Percentiles rank a stretch among this genome's conserved stretches.
Conservation (phyloP, 176 grass and related monocot species). For the Carex kokanica region DNA sequence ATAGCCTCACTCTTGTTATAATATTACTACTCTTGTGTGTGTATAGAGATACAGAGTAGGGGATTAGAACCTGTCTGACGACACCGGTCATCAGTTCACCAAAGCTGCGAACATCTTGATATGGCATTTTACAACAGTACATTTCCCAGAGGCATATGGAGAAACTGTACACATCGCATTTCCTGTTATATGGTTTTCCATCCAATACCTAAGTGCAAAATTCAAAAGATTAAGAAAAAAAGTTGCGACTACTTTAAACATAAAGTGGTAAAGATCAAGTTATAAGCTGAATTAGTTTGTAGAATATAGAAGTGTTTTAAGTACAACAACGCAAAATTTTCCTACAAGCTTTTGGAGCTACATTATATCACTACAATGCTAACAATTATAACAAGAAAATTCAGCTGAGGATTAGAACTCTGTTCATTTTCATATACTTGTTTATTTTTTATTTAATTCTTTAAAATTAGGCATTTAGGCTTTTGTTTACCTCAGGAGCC, state of each 20-base stretch:
- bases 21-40: neutral
- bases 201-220: slow-evolving; percentile 45
- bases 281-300: neutral
- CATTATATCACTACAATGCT: neutral
- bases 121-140: slow-evolving; percentile 90
- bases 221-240: neutral
- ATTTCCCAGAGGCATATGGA: slow-evolving; percentile 84
- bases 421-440: neutral
- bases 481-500: slow-evolving; percentile 69
- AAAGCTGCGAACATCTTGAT: slow-evolving; percentile 56
- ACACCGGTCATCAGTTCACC: slow-evolving; percentile 66
- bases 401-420: neutral
- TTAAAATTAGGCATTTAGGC: neutral
- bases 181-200: slow-evolving; percentile 69
- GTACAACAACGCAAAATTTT: neutral
- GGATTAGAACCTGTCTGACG: slow-evolving; percentile 45
- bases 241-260: neutral
- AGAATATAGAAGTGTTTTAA: neutral
- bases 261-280: neutral
- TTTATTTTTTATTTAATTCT: neutral
- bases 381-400: neutral
- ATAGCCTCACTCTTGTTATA: neutral
- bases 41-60: neutral
- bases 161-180: slow-evolving; percentile 93
- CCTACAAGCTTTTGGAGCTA: neutral